Conservation (phyloP, 2,329 filamentous ascomycete genomes). For the Neurospora sp. region DNA sequence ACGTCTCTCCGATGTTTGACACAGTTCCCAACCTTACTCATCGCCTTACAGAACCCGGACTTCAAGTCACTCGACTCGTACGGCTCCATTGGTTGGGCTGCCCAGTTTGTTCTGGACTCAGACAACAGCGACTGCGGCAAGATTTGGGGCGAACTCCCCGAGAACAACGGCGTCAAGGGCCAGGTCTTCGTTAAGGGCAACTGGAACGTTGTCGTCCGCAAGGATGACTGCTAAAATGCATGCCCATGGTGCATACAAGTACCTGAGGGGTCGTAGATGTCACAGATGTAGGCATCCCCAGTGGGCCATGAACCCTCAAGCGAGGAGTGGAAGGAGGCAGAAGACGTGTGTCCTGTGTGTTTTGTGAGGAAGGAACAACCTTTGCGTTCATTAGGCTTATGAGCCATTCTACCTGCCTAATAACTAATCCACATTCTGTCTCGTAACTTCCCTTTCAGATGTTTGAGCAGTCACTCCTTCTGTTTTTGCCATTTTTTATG, state of each 20-base stretch:
- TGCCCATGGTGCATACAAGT: not conserved
- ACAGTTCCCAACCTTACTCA: not conserved
- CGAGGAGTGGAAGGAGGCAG: not conserved
- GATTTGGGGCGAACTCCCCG: not conserved
- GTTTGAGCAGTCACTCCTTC: not conserved
- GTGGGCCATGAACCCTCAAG: not conserved
- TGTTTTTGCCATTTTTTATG: not conserved
- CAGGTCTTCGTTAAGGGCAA: not conserved
- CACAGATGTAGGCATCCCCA: not conserved
- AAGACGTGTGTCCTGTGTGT: not conserved
- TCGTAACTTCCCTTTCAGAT: not conserved
- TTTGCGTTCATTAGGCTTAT: not conserved
- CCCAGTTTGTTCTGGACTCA: not conserved
- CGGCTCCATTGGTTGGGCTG: not conserved
- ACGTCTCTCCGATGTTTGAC: not conserved
- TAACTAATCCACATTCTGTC: not conserved
- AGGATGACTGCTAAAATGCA: constrained; percentile 1
- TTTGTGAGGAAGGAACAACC: not conserved
- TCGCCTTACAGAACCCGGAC: not conserved
- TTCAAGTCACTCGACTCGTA: not conserved
- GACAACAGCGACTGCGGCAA: not conserved
- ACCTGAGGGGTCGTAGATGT: not conserved
- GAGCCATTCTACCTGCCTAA: not conserved
- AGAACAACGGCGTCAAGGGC: not conserved
- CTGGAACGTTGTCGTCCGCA: constrained; percentile 3